Conservation (phyloP, 495 filamentous ascomycete genomes). For the Penicillium samsonianum region DNA sequence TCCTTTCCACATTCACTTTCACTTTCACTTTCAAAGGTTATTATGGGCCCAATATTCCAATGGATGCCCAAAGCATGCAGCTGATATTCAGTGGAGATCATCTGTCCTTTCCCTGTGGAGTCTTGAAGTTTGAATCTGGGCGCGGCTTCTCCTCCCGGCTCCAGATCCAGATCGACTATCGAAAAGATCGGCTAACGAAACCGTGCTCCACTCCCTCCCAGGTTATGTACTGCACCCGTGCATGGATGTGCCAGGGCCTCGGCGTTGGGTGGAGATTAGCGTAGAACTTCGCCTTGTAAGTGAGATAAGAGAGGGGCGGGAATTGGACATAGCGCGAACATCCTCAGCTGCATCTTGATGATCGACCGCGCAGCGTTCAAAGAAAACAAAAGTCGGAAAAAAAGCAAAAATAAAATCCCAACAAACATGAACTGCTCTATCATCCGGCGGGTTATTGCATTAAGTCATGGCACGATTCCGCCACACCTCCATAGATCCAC, state of each 20-base stretch:
- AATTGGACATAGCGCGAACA: slow-evolving; percentile 4
- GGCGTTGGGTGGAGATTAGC: background rate
- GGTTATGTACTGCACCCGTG: background rate
- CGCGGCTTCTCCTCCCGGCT: background rate
- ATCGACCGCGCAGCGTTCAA: slow-evolving; percentile 18
- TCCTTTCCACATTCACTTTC: too few relatives aligned
- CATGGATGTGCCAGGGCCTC: background rate
- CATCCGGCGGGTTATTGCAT: slow-evolving; percentile 1
- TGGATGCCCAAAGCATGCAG: slow-evolving; percentile 10
- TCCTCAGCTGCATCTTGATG: slow-evolving; percentile 22
- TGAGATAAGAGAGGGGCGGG: background rate
- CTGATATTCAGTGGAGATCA: slow-evolving; percentile 1
- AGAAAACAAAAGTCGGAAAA: slow-evolving; percentile 3
- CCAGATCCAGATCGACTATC: slow-evolving; percentile 8
- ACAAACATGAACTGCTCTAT: background rate
- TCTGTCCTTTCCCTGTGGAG: background rate
- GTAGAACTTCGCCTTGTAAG: background rate
- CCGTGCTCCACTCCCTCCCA: background rate
- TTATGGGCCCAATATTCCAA: slow-evolving; percentile 1
- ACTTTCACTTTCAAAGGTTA: background rate
- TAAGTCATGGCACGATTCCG: slow-evolving; percentile 3
- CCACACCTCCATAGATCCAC: slow-evolving; percentile 6
- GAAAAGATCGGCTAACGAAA: slow-evolving; percentile 9
- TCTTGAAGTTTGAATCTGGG: background rate
- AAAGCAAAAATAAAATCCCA: slow-evolving; percentile 9